Base-by-base conservation (phyloP, 306 rosid genomes). In the apple (Malus domestica) region DNA sequence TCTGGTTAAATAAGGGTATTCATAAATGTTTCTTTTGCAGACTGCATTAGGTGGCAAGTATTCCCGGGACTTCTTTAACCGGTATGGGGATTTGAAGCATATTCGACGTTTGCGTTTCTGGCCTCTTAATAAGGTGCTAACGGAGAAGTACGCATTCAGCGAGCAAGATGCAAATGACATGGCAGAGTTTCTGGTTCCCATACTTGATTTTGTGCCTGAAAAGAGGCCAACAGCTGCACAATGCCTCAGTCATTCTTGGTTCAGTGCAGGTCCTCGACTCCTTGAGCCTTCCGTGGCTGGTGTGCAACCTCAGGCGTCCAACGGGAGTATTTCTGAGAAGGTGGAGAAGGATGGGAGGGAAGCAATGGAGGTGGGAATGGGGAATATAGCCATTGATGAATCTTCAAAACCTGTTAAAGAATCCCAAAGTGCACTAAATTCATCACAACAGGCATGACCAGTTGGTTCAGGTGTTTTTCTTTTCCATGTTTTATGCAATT, bases 141-240 rank as follows among this genome's bases (percentile, higher is more conserved):
- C 32, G 69, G 96, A 93, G 90, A 93, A 93, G 84, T 93, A 93
- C 20, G 87, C 84, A 55, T 86, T 93, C 70, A 86, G 83, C 11
- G 98, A 93, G 83, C 82, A 58, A 85, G 98, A 90, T 80, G 97
- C 98, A 55, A 84, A 20, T 61, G 88, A 76, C 66, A 19, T 91
- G 91, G 51, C 89, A 1, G 86, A 89, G 27, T 93, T 90, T 60
- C 85, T 93, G 74, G 78, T 84, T 79, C 87, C 93, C 46, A 84
- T 93, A 58, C 96, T 93, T 66, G 93, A 90, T 79, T 90, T 90
- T 87, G 89, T 84, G 61, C 93, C 98, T 33, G 98, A 90, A 81
- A 90, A 88, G 75, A 87, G 98, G 79, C 98, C 95, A 19, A 83
- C 93, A 18, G 98, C 97, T 5, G 88, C 83, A 23, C 84, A 88